Conservation (phyloP, 2,329 filamentous ascomycete genomes). For the Cladorrhinum sp. region DNA sequence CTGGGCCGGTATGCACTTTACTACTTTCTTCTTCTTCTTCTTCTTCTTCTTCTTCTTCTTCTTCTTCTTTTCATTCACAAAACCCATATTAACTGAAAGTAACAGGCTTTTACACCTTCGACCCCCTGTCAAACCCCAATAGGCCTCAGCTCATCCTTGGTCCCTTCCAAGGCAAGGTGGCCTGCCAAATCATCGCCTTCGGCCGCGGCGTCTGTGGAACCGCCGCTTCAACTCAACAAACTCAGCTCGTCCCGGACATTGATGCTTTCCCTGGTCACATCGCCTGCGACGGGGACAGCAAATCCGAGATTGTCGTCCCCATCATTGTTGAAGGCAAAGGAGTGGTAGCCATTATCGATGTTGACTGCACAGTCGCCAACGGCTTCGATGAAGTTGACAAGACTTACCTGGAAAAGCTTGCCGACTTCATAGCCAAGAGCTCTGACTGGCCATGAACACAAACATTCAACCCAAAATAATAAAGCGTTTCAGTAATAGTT, state of each 20-base stretch:
- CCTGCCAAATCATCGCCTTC: constrained; percentile 74
- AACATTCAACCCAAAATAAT: too few species aligned
- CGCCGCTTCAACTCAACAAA: constrained; percentile 58
- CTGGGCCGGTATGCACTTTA: constrained; percentile 59
- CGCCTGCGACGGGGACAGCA: constrained; percentile 72
- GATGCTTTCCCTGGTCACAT: constrained; percentile 76
- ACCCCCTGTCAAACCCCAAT: constrained; percentile 40
- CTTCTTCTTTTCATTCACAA: not conserved
- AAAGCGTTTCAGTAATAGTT: not conserved
- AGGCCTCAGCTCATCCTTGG: constrained; percentile 65
- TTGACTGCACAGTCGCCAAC: constrained; percentile 66
- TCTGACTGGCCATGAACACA: constrained; percentile 60
- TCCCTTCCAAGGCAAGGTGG: constrained; percentile 76
- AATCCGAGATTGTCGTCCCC: constrained; percentile 80
- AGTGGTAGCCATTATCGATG: constrained; percentile 66
- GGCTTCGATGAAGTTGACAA: constrained; percentile 71
- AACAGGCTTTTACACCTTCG: constrained; percentile 70
- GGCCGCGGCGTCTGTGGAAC: constrained; percentile 73
- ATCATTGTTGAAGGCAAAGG: constrained; percentile 44
- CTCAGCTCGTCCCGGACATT: constrained; percentile 69
- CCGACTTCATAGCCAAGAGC: constrained; percentile 53
- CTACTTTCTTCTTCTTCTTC: not conserved
- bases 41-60: not conserved
- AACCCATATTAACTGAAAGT: constrained; percentile 5
- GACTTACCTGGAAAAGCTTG: constrained; percentile 63